phyloP scores from a whole-genome alignment of 148 eudicot species.

The Cornus controversa region DNA sequence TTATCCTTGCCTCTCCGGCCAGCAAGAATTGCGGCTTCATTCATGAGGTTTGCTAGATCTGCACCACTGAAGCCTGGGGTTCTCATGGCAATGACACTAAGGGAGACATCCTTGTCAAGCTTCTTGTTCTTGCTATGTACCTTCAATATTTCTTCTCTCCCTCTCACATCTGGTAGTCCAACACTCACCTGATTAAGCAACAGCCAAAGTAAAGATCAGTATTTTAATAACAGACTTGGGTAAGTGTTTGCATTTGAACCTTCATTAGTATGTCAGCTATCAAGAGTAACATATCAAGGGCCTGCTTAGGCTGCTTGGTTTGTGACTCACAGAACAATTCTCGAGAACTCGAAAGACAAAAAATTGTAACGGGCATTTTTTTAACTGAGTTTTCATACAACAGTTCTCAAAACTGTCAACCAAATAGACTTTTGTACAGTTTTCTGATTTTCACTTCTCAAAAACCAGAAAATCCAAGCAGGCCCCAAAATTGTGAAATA shows the following conservation, averaged over 20 bases:
- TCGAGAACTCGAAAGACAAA: no score
- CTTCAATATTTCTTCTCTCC: constrained; percentile 69
- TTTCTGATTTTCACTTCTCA: no score
- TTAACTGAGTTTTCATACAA: no score
- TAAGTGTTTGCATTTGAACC: background rate
- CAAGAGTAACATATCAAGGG: no score
- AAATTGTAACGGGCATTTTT: no score
- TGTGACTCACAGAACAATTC: no score
- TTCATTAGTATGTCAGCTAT: background rate
- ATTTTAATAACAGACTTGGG: background rate
- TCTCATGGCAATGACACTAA: constrained; percentile 70
- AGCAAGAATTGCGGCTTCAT: constrained; percentile 90
- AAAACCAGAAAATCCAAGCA: no score
- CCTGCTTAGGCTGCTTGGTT: no score
- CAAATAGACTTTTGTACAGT: no score
- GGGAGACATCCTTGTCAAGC: constrained; percentile 57
- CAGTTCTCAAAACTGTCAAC: no score
- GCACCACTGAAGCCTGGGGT: constrained; percentile 93
- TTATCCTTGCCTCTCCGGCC: constrained; percentile 74
- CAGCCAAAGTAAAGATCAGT: background rate
- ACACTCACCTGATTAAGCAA: constrained; percentile 49
- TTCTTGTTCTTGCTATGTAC: constrained; percentile 75
- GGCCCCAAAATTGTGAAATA: background rate
- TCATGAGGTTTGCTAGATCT: constrained; percentile 83
- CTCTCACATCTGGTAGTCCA: constrained; percentile 71